These are phyloP conservation scores for Fusarium globosum DNA, from an alignment of 2,329 filamentous ascomycete genomes.

Conservation along the genomic window DNA sequence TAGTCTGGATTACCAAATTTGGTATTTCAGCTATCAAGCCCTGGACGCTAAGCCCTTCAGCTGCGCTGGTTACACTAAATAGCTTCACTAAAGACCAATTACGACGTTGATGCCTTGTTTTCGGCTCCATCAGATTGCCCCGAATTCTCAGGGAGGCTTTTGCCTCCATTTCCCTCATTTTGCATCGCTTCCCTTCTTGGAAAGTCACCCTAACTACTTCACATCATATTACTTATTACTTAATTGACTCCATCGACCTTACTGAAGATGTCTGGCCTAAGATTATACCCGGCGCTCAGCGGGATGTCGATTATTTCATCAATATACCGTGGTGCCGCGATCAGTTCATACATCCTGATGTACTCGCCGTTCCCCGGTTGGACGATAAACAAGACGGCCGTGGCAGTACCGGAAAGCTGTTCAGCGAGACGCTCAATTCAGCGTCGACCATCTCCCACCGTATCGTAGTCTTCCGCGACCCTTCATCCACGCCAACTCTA, in stretches of 20 bases:
- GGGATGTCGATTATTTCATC: not conserved
- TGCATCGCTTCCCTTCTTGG: fast-evolving
- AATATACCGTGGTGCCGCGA: not conserved
- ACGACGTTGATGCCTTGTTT: not conserved
- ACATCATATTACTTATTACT: too few species aligned
- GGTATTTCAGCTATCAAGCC: not conserved
- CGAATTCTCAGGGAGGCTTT: not conserved
- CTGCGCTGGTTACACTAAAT: too few species aligned
- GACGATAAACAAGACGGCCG: not conserved
- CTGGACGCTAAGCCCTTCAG: not conserved
- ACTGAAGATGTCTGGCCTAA: fast-evolving
- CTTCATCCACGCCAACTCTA: not conserved
- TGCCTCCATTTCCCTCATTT: not conserved
- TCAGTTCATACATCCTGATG: not conserved
- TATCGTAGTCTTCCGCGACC: not conserved
- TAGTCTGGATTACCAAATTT: not conserved
- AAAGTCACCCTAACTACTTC: fast-evolving
- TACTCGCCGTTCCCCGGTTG: fast-evolving
- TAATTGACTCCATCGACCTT: too few species aligned
- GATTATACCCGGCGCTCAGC: not conserved
- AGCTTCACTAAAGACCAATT: not conserved
- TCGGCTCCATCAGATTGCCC: too few species aligned
- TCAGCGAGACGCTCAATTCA: not conserved
- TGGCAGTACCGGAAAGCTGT: not conserved
- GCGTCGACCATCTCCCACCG: not conserved